Evolutionary conservation across 805 yeast genomes (phyloP), one percentile per base, ranked within the genome.

Genomic region (Scheffersomyces spartinae): DNA sequence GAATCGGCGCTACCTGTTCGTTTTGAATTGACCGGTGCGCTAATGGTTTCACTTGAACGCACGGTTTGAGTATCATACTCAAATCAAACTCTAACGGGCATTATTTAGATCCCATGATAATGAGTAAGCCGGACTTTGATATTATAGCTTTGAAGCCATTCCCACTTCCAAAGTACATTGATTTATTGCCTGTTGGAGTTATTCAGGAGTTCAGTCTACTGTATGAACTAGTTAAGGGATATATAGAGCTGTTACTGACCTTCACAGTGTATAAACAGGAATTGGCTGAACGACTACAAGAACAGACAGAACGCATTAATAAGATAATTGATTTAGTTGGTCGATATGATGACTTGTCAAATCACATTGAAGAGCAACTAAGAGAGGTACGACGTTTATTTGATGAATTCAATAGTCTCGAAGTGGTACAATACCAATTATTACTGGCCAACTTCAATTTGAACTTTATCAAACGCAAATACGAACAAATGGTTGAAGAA

Each of bases 371-470:
- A 15, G 37, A 32, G 16, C 51, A 48, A 26, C 33, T 51, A 5
- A 29, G 30, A 8, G 31, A 38, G 10, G 35, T 57, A n/a, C 42
- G 43, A 12, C 26, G 27, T 9, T 31, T 45, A 4, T 52, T 52
- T 33, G 42, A 39, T 15, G 55, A 58, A 31, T 60, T 55, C 34
- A 30, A 43, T 13, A 41, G 42, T 27, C 35, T 54, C 22, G 64
- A 60, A 31, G 47, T 55, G 9, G 38, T 32, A 17, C 65, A 59
- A 40, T 57, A 57, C 41, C 56, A 55, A 32, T 42, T 57, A 15
- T 39, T 58, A 12, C 45, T 59, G 17, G 31, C 55, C 19, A 59
- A 52, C 31, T 60, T 45, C 38, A 54, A 55, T 36, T 49, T 41
- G 20, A 52, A 45, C 20, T 38, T 42, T 24, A n/a, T n/a, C n/a